Evolutionary conservation across 371 early-diverging fungal genomes (phyloP).

Genomic region (Actinomortierella ambigua): DNA sequence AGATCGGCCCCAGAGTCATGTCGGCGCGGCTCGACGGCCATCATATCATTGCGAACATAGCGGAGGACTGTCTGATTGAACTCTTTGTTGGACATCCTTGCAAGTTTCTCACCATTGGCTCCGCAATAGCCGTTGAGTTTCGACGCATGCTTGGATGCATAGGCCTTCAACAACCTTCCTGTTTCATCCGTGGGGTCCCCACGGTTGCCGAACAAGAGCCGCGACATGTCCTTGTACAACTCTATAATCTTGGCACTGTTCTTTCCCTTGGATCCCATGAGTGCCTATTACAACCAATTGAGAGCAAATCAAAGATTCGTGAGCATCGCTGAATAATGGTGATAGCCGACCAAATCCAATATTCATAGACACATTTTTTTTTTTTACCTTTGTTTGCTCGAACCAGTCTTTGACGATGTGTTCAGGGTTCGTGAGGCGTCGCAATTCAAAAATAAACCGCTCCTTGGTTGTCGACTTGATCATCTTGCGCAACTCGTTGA

Average conservation of each 20-base stretch:
- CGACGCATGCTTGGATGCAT: slow-evolving; percentile 57
- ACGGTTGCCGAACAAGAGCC: slow-evolving; percentile 24
- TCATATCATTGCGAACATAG: slow-evolving; percentile 47
- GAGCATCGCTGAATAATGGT: background rate
- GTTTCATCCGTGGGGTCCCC: slow-evolving; percentile 23
- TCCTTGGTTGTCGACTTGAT: slow-evolving; percentile 58
- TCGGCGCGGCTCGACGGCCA: slow-evolving; percentile 42
- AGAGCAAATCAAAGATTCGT: background rate
- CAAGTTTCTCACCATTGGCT: slow-evolving; percentile 54
- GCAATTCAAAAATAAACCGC: slow-evolving; percentile 64
- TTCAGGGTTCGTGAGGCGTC: slow-evolving; percentile 70
- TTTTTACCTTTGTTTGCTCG: slow-evolving; percentile 53
- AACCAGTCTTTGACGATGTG: slow-evolving; percentile 73
- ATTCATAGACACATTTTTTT: too few relatives aligned
- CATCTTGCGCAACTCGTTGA: slow-evolving; percentile 48
- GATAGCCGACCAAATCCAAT: too few relatives aligned
- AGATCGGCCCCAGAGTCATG: slow-evolving; percentile 39
- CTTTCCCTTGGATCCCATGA: slow-evolving; percentile 25
- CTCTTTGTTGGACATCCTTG: slow-evolving; percentile 44
- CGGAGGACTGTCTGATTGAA: slow-evolving; percentile 43
- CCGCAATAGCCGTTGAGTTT: slow-evolving; percentile 53
- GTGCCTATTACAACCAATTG: slow-evolving; percentile 8
- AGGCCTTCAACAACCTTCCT: slow-evolving; percentile 34
- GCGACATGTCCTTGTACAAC: slow-evolving; percentile 26
- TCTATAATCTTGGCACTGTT: slow-evolving; percentile 26